These are phyloP conservation scores for Daldinia bambusicola DNA, from an alignment of 495 filamentous ascomycete species.

Conservation along the genomic window DNA sequence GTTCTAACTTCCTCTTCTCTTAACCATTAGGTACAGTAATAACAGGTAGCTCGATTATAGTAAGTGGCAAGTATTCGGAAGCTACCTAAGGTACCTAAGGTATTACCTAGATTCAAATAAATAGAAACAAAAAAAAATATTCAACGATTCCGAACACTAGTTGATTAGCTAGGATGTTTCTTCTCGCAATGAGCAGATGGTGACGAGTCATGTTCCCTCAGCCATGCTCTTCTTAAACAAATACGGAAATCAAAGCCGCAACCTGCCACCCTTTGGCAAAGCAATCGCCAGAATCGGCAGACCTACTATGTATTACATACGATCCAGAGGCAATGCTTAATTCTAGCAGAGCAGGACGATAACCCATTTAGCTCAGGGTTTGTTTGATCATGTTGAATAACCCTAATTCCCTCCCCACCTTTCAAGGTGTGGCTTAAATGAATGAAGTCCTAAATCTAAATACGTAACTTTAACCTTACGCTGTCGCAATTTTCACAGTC, in stretches of 20 bases:
- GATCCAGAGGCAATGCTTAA: not conserved
- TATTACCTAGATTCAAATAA: not conserved
- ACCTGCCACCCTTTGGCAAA: not conserved
- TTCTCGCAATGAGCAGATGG: constrained; percentile 1
- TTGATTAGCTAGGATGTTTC: constrained; percentile 2
- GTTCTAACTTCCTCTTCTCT: no score
- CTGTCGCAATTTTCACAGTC: no score
- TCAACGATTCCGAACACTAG: constrained; percentile 7
- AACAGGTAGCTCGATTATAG: no score
- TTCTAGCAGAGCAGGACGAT: not conserved
- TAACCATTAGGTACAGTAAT: no score
- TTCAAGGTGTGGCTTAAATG: no score
- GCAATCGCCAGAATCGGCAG: not conserved
- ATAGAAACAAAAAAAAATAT: constrained; percentile 9
- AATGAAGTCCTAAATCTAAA: no score
- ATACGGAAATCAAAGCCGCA: not conserved
- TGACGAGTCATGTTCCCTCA: constrained; percentile 23
- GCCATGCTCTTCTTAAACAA: not conserved
- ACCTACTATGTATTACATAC: not conserved
- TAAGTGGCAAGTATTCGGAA: no score
- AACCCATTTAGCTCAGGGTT: no score
- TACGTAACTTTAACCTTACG: no score
- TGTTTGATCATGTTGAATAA: no score
- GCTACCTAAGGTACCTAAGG: no score
- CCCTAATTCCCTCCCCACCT: no score